Evolutionary conservation across 192 early-diverging fungal species (phyloP).

Genomic region (Backusella morwellensis): DNA sequence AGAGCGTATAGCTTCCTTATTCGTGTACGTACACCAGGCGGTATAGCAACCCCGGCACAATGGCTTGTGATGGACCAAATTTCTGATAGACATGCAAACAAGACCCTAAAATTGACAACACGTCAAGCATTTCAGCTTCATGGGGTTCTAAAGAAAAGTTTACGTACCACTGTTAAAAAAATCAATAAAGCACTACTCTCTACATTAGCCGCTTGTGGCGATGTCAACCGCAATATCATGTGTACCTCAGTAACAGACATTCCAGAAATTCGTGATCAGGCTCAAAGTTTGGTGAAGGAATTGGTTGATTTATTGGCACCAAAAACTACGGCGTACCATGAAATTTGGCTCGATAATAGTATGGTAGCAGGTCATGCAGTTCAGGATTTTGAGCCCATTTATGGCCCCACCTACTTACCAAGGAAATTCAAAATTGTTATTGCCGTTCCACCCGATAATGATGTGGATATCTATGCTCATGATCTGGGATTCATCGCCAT

Average conservation of each 20-base stretch:
- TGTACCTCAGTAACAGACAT: constrained; percentile 81
- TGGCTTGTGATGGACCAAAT: constrained; percentile 91
- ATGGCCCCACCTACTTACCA: constrained; percentile 89
- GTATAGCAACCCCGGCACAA: constrained; percentile 81
- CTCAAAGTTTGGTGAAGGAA: constrained; percentile 65
- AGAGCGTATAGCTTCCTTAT: constrained; percentile 95
- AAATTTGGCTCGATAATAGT: constrained; percentile 95
- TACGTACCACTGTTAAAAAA: constrained; percentile 83
- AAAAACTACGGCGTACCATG: constrained; percentile 87
- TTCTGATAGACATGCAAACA: constrained; percentile 79
- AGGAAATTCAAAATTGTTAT: constrained; percentile 94
- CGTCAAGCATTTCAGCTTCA: constrained; percentile 97
- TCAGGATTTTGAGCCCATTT: constrained; percentile 88
- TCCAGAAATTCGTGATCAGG: constrained; percentile 75
- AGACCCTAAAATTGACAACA: constrained; percentile 91
- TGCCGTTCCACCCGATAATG: constrained; percentile 93
- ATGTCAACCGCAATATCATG: constrained; percentile 97
- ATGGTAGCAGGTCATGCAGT: constrained; percentile 75
- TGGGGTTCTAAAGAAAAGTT: constrained; percentile 87
- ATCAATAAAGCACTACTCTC: constrained; percentile 89
- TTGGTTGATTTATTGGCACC: constrained; percentile 80
- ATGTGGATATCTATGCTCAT: constrained; percentile 94
- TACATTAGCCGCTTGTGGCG: constrained; percentile 94
- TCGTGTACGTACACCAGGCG: constrained; percentile 90
- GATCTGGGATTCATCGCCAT: constrained; percentile 93